Base-by-base conservation (phyloP, 129 eudicot genomes). In the Lactuca sativa region DNA sequence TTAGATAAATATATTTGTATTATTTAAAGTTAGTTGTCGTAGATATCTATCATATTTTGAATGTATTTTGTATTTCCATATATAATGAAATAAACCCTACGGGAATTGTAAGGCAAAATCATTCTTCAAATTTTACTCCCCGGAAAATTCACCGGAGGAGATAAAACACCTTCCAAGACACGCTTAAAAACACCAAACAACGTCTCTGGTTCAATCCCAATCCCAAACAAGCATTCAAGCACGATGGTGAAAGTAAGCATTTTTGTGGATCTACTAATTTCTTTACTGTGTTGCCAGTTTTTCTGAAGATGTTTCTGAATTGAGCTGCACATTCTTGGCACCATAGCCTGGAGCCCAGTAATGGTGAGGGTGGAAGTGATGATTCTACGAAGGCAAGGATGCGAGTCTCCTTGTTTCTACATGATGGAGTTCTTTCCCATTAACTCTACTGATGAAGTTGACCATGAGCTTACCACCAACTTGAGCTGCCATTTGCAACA, bases 371-470 rank as follows among this genome's bases (percentile, higher is more conserved):
- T 81, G 2, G 96, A 48, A 55, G 98, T 66, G 4, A 88, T 76
- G 7, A 89, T 71, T 9, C 90, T 91, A 7, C 91, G 95, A 38
- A 92, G 77, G 47, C 65, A 64, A 17, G 86, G 77, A 44, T 91
- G 96, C 0, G 79, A 78, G n/a, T 88, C 93, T 18, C 96, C 97
- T 59, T 84, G 88, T 78, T 88, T 91, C 73, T 88, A 88, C 97
- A 91, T 91, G 37, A 88, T 88, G 11, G 84, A 88, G 43, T 86
- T 65, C 62, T 49, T 76, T 3, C 97, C 96, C 97, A 88, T 88
- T 36, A 91, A 79, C 43, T 91, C 82, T 3, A 91, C 96, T 0
- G 96, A 81, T 0, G 97, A 91, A 49, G 96, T 65, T 18, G 97
- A 93, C 90, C 96, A 88, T 12, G 93, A 91, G 70, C 96, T 88